These are phyloP conservation scores for Pseudozyma sp. DNA, from an alignment of 1,284 basidiomycete genomes.

Conservation along the genomic window DNA sequence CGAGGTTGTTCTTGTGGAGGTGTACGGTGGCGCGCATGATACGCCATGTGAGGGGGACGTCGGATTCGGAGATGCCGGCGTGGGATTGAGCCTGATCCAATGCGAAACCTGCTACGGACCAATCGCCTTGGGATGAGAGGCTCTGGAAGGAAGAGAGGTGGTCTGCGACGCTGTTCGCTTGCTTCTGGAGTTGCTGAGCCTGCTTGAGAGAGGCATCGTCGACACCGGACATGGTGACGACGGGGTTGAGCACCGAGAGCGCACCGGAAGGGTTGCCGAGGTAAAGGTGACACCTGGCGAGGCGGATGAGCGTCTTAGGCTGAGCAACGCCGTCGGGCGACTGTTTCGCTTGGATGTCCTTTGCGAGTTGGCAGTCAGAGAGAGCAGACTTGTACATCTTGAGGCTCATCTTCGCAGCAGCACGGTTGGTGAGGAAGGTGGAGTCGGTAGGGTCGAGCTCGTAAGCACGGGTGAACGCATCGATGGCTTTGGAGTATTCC, in stretches of 20 bases:
- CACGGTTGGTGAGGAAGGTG: constrained; percentile 84
- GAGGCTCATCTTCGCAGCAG: constrained; percentile 84
- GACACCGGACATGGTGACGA: constrained; percentile 6
- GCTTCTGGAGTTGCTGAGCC: constrained; percentile 46
- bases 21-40: constrained; percentile 49
- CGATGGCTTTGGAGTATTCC: constrained; percentile 63
- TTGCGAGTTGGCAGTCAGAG: constrained; percentile 81
- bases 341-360: constrained; percentile 73
- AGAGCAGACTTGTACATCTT: constrained; percentile 81
- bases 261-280: constrained; percentile 57
- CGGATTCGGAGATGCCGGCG: constrained; percentile 44
- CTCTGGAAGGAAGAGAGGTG: constrained; percentile 74
- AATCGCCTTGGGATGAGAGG: constrained; percentile 74
- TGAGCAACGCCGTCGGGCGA: constrained; percentile 33
- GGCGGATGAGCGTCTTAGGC: constrained; percentile 58
- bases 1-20: constrained; percentile 56
- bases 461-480: constrained; percentile 60
- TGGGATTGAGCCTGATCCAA: constrained; percentile 59
- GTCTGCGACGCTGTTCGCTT: constrained; percentile 48
- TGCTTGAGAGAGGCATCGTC: constrained; percentile 44
- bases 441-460: constrained; percentile 78
- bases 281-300: constrained; percentile 61
- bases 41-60: constrained; percentile 51
- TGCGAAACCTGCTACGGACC: constrained; percentile 69
- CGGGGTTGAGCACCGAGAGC: constrained; percentile 35